A percentile compares a stretch with the other conserved stretches of the same genome.
phyloP scores from a whole-genome alignment of 2,329 filamentous ascomycete species.

The Huntiella savannae region DNA sequence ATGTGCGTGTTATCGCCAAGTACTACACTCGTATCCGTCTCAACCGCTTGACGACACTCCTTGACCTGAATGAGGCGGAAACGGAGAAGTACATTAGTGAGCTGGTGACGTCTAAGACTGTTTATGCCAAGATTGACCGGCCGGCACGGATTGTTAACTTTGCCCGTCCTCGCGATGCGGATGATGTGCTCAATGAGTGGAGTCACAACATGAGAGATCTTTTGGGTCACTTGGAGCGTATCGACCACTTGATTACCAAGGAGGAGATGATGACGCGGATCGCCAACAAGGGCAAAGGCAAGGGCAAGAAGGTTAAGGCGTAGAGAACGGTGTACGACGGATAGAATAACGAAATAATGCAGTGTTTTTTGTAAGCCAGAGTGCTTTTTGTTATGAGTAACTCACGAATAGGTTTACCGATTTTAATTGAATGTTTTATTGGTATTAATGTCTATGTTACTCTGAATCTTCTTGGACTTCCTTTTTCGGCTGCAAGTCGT shows the following conservation, averaged over 20 bases:
- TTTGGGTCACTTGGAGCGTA: constrained; percentile 66
- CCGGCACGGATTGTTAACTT: constrained; percentile 86
- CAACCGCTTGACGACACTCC: constrained; percentile 69
- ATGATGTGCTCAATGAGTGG: constrained; percentile 97
- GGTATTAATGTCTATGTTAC: constrained; percentile 11
- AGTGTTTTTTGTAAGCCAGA: too few species aligned
- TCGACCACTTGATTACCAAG: constrained; percentile 97
- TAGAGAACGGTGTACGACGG: constrained; percentile 7
- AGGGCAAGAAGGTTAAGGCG: constrained; percentile 20
- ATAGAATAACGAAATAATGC: too few species aligned
- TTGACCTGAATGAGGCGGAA: constrained; percentile 85
- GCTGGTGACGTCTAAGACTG: constrained; percentile 90
- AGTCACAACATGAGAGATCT: constrained; percentile 94
- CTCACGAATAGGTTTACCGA: too few species aligned
- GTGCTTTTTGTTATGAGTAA: too few species aligned
- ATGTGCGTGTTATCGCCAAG: constrained; percentile 90
- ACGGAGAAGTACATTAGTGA: constrained; percentile 99
- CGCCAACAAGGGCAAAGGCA: constrained; percentile 18
- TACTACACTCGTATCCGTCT: constrained; percentile 98
- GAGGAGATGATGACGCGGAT: constrained; percentile 99
- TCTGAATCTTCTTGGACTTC: not conserved
- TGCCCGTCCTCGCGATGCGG: constrained; percentile 81
- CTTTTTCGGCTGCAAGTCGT: constrained; percentile 10
- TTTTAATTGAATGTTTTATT: too few species aligned
- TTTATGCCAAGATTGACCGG: constrained; percentile 92